These are phyloP conservation scores for Pythium vanterpoolii DNA, from an alignment of 352 stramenopile species.

Conservation along the genomic window DNA sequence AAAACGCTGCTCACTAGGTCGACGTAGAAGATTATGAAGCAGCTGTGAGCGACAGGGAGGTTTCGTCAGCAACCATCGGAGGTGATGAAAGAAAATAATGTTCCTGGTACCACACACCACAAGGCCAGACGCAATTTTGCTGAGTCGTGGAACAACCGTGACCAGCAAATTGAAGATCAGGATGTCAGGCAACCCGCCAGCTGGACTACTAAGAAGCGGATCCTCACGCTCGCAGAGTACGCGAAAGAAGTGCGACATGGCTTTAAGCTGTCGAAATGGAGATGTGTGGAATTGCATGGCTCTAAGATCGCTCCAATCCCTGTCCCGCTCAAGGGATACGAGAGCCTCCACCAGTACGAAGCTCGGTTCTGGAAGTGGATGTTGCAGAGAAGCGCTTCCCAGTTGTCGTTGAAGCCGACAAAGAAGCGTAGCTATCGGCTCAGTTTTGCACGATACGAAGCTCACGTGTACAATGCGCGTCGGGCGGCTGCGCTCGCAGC, in stretches of 20 bases:
- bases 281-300: neutral
- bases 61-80: neutral
- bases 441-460: neutral
- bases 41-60: neutral
- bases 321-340: slow-evolving; percentile 2
- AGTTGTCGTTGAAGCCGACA: neutral
- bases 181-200: neutral
- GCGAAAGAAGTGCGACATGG: neutral
- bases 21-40: neutral
- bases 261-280: neutral
- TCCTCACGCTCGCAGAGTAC: slow-evolving; percentile 4
- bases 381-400: neutral
- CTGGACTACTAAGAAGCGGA: neutral
- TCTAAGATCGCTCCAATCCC: slow-evolving; percentile 7
- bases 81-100: neutral
- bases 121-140: no score
- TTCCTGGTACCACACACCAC: no score
- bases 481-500: neutral
- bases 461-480: neutral
- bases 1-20: neutral
- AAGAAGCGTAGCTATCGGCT: neutral
- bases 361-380: slow-evolving; percentile 3
- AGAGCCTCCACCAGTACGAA: slow-evolving; percentile 6
- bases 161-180: neutral
- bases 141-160: no score